A percentile compares a stretch with the other conserved stretches of the same genome.
These are phyloP conservation scores for Candida tunisiensis DNA, from an alignment of 1,139 yeast genomes.

Conservation along the genomic window DNA sequence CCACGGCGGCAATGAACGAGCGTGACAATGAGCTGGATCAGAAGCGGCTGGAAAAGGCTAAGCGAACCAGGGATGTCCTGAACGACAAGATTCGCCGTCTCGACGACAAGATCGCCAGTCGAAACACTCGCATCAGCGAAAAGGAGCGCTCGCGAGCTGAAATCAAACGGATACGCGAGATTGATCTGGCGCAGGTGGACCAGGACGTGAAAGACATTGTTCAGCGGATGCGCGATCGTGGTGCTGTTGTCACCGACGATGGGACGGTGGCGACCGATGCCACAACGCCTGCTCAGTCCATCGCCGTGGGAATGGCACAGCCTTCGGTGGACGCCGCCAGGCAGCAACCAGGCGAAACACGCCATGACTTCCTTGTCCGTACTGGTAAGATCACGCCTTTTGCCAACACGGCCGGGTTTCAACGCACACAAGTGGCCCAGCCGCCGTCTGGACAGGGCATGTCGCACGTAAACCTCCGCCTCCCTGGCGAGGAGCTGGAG, in stretches of 20 bases:
- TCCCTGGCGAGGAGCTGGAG: constrained; percentile 26
- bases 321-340: constrained; percentile 10
- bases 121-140: constrained; percentile 51
- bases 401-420: constrained; percentile 36
- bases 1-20: constrained; percentile 40
- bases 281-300: too few relatives aligned
- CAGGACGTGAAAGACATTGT: constrained; percentile 54
- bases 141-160: constrained; percentile 39
- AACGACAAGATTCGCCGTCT: constrained; percentile 28
- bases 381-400: constrained; percentile 94
- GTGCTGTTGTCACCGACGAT: constrained; percentile 5
- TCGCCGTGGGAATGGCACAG: constrained; percentile 3
- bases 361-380: constrained; percentile 63
- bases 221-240: constrained; percentile 26
- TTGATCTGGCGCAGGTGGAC: constrained; percentile 35
- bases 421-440: constrained; percentile 1
- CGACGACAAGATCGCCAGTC: constrained; percentile 30
- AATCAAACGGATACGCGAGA: constrained; percentile 30
- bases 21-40: constrained; percentile 61
- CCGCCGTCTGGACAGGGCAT: constrained; percentile 1
- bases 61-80: constrained; percentile 22
- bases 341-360: constrained; percentile 49
- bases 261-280: too few relatives aligned
- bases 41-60: constrained; percentile 54
- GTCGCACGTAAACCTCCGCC: constrained; percentile 11